Base-by-base conservation (phyloP, 164 flowering plant genomes). In the Tinospora cordifolia region DNA sequence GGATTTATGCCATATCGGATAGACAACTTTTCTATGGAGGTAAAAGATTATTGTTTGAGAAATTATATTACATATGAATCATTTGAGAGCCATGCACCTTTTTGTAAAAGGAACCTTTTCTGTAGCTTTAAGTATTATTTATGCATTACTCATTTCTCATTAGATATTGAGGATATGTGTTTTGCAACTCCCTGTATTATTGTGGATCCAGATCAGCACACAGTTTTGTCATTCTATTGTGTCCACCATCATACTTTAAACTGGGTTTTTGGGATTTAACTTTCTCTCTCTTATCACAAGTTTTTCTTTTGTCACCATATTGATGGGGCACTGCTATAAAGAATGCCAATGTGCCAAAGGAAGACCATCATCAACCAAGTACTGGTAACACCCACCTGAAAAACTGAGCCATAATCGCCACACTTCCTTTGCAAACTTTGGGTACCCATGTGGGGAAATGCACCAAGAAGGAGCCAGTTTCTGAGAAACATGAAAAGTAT, bases 1-100 rank as follows among this genome's bases (percentile, higher is more conserved):
- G 96, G 97, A 8, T 94, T 84, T 79, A 88, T 94, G 90, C 99
- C 99, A 24, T 94, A 94, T 80, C 84, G 98, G 78, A 85, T 94
- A 74, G 96, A 94, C 79, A 94, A 94, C 77, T 88, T 90, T 76
- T 87, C 99, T 12, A 89, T 84, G 77, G 97, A 92, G 96, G 99
- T 90, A 67, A 54, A 85, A 34, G 68, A 72, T 30, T 71, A 15
- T 75, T 24, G 19, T 36, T 19, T 64, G 46, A 30, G 5, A 64
- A 64, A 38, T 39, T 27, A 34, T 3, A 65, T 36, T 38, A 30
- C 11, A 9, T n/a, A n/a, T 11, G 30, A 7, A 9, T 63, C 7
- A 12, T 30, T 26, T 27, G 54, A 8, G 54, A 47, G 54, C 19
- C 54, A 8, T 47, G 4, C 14, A 47, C 14, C 14, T 47, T 47